These are phyloP conservation scores for Phytophthora ramorum DNA, from an alignment of 352 stramenopile genomes.

Conservation along the genomic window DNA sequence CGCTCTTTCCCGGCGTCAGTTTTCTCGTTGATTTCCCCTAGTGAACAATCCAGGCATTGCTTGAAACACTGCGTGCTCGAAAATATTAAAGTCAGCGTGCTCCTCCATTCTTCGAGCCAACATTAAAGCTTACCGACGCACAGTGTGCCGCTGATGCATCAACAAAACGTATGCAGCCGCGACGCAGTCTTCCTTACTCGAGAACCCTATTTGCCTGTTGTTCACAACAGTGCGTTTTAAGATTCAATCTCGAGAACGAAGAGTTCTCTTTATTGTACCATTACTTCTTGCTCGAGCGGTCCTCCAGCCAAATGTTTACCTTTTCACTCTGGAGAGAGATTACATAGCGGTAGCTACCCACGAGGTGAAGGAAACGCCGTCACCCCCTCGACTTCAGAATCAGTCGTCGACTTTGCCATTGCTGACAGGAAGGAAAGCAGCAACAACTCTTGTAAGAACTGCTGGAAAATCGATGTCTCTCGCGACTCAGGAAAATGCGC, in stretches of 20 bases:
- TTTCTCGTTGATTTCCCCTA: background rate
- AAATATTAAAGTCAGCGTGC: background rate
- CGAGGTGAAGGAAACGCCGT: constrained; percentile 7
- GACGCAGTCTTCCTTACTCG: constrained; percentile 17
- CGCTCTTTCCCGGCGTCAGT: background rate
- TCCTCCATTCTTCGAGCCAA: background rate
- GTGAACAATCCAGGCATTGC: constrained; percentile 7
- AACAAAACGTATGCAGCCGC: background rate
- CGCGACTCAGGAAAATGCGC: background rate
- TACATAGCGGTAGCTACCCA: constrained; percentile 6
- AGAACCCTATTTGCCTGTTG: constrained; percentile 10
- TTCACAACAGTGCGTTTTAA: background rate
- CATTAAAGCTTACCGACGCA: background rate
- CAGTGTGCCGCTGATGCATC: background rate
- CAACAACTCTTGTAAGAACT: too few species aligned
- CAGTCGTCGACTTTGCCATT: background rate
- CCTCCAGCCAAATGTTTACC: constrained; percentile 16
- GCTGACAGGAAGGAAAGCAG: background rate
- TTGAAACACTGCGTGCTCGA: constrained; percentile 2
- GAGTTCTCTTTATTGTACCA: constrained; percentile 3
- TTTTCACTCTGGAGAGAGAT: constrained; percentile 10
- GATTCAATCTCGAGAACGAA: background rate
- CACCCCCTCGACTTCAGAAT: constrained; percentile 10
- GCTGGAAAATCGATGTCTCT: background rate
- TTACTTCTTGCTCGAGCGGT: constrained; percentile 21